Evolutionary conservation across 805 yeast genomes (phyloP).

Genomic region (Candida koratica): DNA sequence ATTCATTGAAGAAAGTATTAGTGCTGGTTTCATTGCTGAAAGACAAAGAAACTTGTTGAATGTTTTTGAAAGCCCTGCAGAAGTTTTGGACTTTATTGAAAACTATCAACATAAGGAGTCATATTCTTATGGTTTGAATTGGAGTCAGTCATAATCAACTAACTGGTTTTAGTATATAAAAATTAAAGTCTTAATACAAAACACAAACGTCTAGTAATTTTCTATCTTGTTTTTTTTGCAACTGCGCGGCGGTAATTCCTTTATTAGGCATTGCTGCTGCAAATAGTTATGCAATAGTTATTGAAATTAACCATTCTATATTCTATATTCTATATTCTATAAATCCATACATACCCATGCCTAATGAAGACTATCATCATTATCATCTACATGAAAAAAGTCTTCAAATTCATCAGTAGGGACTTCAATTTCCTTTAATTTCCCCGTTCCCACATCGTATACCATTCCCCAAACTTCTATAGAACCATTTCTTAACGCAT

Average conservation of each 20-base stretch:
- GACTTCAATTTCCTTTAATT: slow-evolving; percentile 40
- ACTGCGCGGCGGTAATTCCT: no score
- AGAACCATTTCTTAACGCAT: slow-evolving; percentile 57
- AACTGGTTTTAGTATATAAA: slow-evolving; percentile 6
- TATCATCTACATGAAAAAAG: slow-evolving; percentile 39
- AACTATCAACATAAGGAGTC: slow-evolving; percentile 67
- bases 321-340: neutral
- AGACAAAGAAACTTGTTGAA: slow-evolving; percentile 65
- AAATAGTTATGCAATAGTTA: no score
- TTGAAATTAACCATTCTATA: no score
- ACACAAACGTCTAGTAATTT: no score
- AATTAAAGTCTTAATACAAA: no score
- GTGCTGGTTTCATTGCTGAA: slow-evolving; percentile 62
- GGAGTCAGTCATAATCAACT: slow-evolving; percentile 36
- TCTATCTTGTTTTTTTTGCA: no score
- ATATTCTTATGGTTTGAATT: slow-evolving; percentile 58
- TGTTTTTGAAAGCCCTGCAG: slow-evolving; percentile 65
- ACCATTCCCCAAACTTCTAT: slow-evolving; percentile 79
- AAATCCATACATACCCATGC: neutral
- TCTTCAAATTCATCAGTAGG: slow-evolving; percentile 44
- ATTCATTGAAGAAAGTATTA: slow-evolving; percentile 58
- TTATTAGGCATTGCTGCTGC: no score
- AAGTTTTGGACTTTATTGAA: slow-evolving; percentile 59
- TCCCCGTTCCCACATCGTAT: slow-evolving; percentile 79
- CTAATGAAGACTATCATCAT: slow-evolving; percentile 16